Conservation (phyloP, 768 basidiomycete species). For the Baorangia bicolor region DNA sequence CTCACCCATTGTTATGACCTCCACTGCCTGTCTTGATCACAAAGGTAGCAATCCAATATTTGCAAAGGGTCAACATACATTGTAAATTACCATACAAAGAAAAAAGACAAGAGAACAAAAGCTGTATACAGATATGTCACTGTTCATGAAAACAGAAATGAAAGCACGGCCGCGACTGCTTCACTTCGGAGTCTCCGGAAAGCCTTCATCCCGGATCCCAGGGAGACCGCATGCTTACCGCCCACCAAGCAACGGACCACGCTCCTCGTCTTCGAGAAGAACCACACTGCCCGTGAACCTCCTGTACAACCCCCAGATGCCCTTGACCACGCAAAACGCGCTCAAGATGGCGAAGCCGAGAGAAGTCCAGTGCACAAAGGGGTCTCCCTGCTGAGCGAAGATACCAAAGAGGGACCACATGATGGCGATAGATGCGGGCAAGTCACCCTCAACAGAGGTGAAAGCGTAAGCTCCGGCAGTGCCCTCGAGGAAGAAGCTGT, state of each 20-base stretch:
- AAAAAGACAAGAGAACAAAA: neutral
- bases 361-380: constrained; percentile 89
- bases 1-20: neutral
- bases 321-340: constrained; percentile 82
- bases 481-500: constrained; percentile 86
- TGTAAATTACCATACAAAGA: constrained; percentile 7
- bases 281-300: constrained; percentile 49
- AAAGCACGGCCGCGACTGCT: neutral
- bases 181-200: neutral
- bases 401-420: constrained; percentile 94
- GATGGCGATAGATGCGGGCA: constrained; percentile 89
- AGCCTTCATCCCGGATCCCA: neutral
- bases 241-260: constrained; percentile 71
- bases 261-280: constrained; percentile 80
- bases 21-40: neutral
- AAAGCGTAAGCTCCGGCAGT: constrained; percentile 95
- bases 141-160: neutral
- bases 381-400: constrained; percentile 66
- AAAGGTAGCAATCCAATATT: neutral
- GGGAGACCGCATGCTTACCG: constrained; percentile 13
- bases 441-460: constrained; percentile 84
- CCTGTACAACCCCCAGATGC: constrained; percentile 53
- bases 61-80: neutral
- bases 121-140: constrained; percentile 1
- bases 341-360: constrained; percentile 84